Evolutionary conservation across 2,329 filamentous ascomycete species (phyloP).

Genomic region (Arachnopeziza araneosa): DNA sequence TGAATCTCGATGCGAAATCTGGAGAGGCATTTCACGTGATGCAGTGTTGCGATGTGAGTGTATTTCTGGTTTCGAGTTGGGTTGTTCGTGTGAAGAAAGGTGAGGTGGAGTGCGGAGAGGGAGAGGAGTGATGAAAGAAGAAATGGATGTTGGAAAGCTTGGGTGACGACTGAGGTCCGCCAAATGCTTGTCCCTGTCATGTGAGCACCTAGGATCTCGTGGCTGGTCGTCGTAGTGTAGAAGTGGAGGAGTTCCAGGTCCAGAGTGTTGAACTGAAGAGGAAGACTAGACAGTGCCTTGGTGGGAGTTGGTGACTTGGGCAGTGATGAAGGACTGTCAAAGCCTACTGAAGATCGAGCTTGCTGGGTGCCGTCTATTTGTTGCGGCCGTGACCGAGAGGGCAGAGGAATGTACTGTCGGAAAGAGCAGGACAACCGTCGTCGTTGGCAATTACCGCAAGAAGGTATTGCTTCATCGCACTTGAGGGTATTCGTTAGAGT

Average conservation of each 20-base stretch:
- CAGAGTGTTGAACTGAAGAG: slow-evolving; percentile 3
- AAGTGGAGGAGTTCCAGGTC: slow-evolving; percentile 15
- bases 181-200: slow-evolving; percentile 10
- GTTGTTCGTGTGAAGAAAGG: slow-evolving; percentile 11
- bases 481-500: neutral
- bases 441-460: slow-evolving; percentile 12
- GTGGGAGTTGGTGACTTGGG: neutral
- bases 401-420: slow-evolving; percentile 3
- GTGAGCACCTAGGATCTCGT: slow-evolving; percentile 5
- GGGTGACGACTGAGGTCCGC: slow-evolving; percentile 3
- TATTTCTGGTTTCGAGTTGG: slow-evolving; percentile 12
- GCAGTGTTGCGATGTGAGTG: slow-evolving; percentile 27
- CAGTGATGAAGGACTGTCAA: neutral
- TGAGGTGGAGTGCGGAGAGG: slow-evolving; percentile 30
- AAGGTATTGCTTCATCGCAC: slow-evolving; percentile 18
- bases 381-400: neutral
- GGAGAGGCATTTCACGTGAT: slow-evolving; percentile 24
- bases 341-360: neutral
- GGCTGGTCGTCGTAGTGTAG: slow-evolving; percentile 12
- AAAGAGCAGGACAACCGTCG: slow-evolving; percentile 13
- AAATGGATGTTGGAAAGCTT: slow-evolving; percentile 20
- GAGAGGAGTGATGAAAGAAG: slow-evolving; percentile 25
- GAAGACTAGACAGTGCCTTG: neutral
- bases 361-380: neutral
- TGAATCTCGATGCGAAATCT: slow-evolving; percentile 35